Base-by-base conservation (phyloP, 2,329 filamentous ascomycete genomes). In the Mollisiaceae sp. region DNA sequence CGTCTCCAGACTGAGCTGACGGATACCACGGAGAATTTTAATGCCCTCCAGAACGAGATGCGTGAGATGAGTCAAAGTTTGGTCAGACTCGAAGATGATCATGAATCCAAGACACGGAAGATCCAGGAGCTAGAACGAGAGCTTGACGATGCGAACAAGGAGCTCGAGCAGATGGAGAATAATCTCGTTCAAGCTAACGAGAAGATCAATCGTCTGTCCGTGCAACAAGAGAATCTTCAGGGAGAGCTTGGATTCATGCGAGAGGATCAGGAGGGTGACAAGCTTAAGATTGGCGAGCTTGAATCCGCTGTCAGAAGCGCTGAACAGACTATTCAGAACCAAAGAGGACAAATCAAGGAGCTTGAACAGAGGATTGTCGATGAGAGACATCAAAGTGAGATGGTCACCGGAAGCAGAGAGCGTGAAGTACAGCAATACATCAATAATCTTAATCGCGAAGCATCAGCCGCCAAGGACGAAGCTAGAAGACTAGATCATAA, bases 221-320 rank as follows among this genome's bases (percentile, higher is more conserved):
- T 99, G 38, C 94, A 98, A 75, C 90, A 94, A 70, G 95, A 99
- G 78, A 97, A 92, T 5, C 90, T 91, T 64, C 94, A 97, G 73
- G 90, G 90, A 65, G 95, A 99, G 78, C 96, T 98, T 78, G 89
- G 92, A 0, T 99, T 99, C 84, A 79, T 99, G 59, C 89, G 95
- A 1, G 95, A 99, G 76, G 95, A 99, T 80, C 95, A 99, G 78
- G 95, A 99, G 78, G 88, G 87, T 20, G 95, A 99, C 82, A 99
- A 99, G 84, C 97, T 99, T 76, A 94, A 93, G 79, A 98, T 99
- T 73, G 93, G 94, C 43, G 93, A 98, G 74, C 83, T 98, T 8
- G 94, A 98, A 75, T 91, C 92, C 9, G 88, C 90, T 15, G 81
- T 97, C 43, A 91, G 92, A 72, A 90, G 88, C 64, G 86, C 89